Conservation (phyloP, 345 rosid species). For the Reutealis trisperma region DNA sequence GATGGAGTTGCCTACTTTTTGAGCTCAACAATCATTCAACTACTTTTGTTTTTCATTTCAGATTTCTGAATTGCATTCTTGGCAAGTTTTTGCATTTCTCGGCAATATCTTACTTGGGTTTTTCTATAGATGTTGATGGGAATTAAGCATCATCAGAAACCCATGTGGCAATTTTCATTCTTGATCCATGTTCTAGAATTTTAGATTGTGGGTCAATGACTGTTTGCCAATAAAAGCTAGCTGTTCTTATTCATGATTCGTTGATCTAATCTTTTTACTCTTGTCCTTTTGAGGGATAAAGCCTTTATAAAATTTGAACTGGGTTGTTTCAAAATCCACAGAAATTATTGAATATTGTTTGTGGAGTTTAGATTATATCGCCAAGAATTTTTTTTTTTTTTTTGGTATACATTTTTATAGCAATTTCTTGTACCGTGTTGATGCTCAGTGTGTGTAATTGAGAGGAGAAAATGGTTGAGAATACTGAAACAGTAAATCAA, state of each 20-base stretch:
- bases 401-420: not conserved
- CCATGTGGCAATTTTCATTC: slow-evolving; percentile 9
- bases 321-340: not conserved
- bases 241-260: slow-evolving; percentile 14
- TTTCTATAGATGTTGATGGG: slow-evolving; percentile 12
- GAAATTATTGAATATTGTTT: no score
- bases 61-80: no score
- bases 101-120: slow-evolving; percentile 8
- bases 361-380: slow-evolving; percentile 14
- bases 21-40: no score
- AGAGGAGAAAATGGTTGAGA: no score
- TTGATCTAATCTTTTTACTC: slow-evolving; percentile 9
- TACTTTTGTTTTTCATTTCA: no score
- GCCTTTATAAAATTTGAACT: not conserved
- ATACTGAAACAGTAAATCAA: no score
- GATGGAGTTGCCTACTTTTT: no score
- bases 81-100: slow-evolving; percentile 1
- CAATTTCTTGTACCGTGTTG: not conserved
- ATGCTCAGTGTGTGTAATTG: not conserved
- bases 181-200: not conserved
- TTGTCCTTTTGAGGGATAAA: slow-evolving; percentile 6
- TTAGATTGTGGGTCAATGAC: slow-evolving; percentile 9
- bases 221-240: slow-evolving; percentile 15
- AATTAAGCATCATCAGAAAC: not conserved
- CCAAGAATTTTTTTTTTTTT: slow-evolving; percentile 4